Evolutionary conservation across 2,329 filamentous ascomycete genomes (phyloP).

Genomic region (Ampelomyces quisqualis): DNA sequence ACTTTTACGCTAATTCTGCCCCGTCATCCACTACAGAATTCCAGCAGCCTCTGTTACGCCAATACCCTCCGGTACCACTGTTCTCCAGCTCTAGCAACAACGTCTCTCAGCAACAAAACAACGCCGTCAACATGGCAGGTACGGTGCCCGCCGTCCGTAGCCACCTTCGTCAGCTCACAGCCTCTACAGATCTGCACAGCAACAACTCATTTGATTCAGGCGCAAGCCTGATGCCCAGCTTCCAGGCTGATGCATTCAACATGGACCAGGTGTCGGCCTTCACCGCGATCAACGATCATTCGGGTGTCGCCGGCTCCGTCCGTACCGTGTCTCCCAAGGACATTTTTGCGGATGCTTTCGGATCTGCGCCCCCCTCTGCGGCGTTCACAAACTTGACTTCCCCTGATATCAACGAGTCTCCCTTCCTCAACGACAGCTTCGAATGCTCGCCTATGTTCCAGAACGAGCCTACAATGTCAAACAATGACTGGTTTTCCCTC

Average conservation of each 20-base stretch:
- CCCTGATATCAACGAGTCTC: slow-evolving; percentile 75
- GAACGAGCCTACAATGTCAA: slow-evolving; percentile 55
- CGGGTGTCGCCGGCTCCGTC: slow-evolving; percentile 38
- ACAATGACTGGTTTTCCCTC: slow-evolving; percentile 68
- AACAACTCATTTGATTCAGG: slow-evolving; percentile 49
- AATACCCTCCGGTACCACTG: slow-evolving; percentile 69
- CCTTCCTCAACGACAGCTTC: slow-evolving; percentile 67
- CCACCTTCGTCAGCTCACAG: slow-evolving; percentile 31
- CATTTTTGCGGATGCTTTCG: slow-evolving; percentile 67
- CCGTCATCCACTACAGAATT: slow-evolving; percentile 61
- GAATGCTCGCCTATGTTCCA: slow-evolving; percentile 78
- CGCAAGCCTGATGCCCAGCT: slow-evolving; percentile 50
- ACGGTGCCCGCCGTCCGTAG: slow-evolving; percentile 21
- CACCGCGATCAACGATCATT: slow-evolving; percentile 50
- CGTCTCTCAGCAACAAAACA: slow-evolving; percentile 46
- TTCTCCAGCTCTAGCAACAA: slow-evolving; percentile 63
- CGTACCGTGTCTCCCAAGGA: slow-evolving; percentile 82
- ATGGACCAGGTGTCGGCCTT: slow-evolving; percentile 42
- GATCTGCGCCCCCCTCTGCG: slow-evolving; percentile 78
- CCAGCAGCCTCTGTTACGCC: slow-evolving; percentile 55
- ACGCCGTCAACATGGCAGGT: slow-evolving; percentile 45
- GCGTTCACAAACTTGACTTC: slow-evolving; percentile 83
- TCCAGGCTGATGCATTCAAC: slow-evolving; percentile 35
- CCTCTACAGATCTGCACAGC: slow-evolving; percentile 39
- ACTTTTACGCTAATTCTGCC: slow-evolving; percentile 69